A percentile compares a stretch with the other conserved stretches of the same genome.
Evolutionary conservation across 106 monocot species (phyloP).

Genomic region (Cymbidium sinense): DNA sequence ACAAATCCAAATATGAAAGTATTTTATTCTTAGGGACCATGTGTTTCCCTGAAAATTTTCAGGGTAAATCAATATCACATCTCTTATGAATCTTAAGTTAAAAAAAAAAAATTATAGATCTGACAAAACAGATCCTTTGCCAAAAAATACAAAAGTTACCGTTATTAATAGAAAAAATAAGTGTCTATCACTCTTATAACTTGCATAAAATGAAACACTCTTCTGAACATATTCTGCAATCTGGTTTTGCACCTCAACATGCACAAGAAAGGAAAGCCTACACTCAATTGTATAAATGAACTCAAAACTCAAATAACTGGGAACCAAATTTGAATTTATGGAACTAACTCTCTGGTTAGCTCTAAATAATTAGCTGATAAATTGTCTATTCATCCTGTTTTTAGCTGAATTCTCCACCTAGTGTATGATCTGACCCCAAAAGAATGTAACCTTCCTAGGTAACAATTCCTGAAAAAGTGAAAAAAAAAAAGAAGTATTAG

Average conservation of each 20-base stretch:
- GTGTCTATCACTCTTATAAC: not conserved
- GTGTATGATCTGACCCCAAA: conserved; percentile 9
- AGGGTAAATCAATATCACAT: not conserved
- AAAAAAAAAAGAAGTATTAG: not conserved
- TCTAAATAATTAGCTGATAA: not conserved
- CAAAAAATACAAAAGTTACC: not conserved
- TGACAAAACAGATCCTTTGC: conserved; percentile 1
- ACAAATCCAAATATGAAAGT: not conserved
- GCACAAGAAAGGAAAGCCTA: not conserved
- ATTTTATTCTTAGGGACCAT: not conserved
- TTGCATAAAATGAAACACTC: conserved; percentile 2
- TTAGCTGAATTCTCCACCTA: conserved; percentile 22
- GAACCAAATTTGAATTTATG: not conserved
- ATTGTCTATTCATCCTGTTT: not conserved
- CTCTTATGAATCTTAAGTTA: not conserved
- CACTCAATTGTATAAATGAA: not conserved
- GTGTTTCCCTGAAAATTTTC: conserved; percentile 2
- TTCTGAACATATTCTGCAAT: conserved; percentile 2
- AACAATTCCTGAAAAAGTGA: conserved; percentile 18
- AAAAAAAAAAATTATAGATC: not conserved
- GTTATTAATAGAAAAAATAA: not conserved
- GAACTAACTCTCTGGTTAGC: conserved; percentile 6
- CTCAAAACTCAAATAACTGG: not conserved
- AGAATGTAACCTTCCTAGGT: conserved; percentile 16
- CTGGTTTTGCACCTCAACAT: not conserved